phyloP scores from a whole-genome alignment of 1,284 basidiomycete species.

The Exobasidium rhododendri region DNA sequence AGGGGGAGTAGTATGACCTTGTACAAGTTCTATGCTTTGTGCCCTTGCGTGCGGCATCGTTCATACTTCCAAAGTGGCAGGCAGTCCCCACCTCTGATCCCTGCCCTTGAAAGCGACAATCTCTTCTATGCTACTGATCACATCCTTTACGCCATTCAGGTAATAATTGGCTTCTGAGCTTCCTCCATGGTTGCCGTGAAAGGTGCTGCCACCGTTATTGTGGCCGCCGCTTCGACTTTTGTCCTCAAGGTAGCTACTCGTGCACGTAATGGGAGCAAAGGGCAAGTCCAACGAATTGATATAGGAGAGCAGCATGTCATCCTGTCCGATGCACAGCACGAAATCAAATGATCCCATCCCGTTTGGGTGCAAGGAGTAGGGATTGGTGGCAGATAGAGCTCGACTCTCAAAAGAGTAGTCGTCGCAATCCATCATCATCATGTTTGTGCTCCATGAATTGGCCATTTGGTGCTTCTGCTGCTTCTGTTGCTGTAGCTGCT shows the following conservation, averaged over 20 bases:
- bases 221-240: conserved; percentile 1
- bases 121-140: not conserved
- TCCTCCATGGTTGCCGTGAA: conserved; percentile 1
- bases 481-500: not conserved
- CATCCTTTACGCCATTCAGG: conserved; percentile 4
- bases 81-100: conserved; percentile 8
- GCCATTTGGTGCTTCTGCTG: not conserved
- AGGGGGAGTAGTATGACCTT: no score
- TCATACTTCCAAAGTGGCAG: conserved; percentile 2
- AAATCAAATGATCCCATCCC: conserved; percentile 48
- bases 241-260: not conserved
- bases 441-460: not conserved
- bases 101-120: conserved; percentile 8
- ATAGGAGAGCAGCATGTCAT: conserved; percentile 48
- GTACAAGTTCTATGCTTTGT: no score
- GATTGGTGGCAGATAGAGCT: not conserved
- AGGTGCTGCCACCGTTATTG: not conserved
- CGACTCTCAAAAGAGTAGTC: not conserved
- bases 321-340: conserved; percentile 46
- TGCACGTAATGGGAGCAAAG: conserved; percentile 46
- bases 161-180: conserved; percentile 9
- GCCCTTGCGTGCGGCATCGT: no score
- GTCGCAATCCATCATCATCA: not conserved
- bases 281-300: conserved; percentile 47
- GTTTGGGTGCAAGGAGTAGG: conserved; percentile 6